Evolutionary conservation across 805 yeast species (phyloP).

Genomic region (Wickerhamiella qilinensis): DNA sequence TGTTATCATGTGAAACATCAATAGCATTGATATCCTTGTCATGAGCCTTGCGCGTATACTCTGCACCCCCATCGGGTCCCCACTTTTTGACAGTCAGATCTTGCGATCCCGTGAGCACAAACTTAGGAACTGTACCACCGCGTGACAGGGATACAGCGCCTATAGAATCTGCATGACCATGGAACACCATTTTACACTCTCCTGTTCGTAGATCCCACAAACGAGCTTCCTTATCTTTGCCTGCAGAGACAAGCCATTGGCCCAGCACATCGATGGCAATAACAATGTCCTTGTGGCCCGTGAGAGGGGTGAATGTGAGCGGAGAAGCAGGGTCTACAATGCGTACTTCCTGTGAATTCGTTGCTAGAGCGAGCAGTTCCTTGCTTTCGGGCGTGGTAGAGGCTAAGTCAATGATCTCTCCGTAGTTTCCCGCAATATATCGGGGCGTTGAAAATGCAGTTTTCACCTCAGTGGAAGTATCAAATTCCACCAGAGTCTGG

Average conservation of each 20-base stretch:
- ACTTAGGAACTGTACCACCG: conserved; percentile 34
- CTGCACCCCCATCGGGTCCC: conserved; percentile 43
- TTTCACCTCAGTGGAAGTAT: conserved; percentile 13
- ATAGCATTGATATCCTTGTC: conserved; percentile 88
- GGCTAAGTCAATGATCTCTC: conserved; percentile 80
- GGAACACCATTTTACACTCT: conserved; percentile 40
- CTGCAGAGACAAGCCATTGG: conserved; percentile 77
- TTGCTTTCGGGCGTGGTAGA: conserved; percentile 18
- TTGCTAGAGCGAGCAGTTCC: conserved; percentile 55
- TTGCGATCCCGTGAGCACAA: conserved; percentile 64
- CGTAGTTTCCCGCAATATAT: conserved; percentile 77
- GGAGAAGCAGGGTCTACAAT: conserved; percentile 32
- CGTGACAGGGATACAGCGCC: conserved; percentile 68
- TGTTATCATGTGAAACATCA: conserved; percentile 84
- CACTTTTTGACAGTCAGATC: conserved; percentile 80
- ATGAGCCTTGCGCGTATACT: conserved; percentile 88
- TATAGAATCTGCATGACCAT: conserved; percentile 79
- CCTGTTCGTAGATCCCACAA: conserved; percentile 51
- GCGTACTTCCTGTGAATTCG: conserved; percentile 81
- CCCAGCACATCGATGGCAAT: conserved; percentile 75
- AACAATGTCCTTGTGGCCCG: conserved; percentile 76
- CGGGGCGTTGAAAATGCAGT: conserved; percentile 9
- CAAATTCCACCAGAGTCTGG: conserved; percentile 54
- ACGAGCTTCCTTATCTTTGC: conserved; percentile 74
- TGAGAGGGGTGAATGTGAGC: conserved; percentile 35